phyloP scores from a whole-genome alignment of 2,329 filamentous ascomycete genomes.

The Exophiala sp. region DNA sequence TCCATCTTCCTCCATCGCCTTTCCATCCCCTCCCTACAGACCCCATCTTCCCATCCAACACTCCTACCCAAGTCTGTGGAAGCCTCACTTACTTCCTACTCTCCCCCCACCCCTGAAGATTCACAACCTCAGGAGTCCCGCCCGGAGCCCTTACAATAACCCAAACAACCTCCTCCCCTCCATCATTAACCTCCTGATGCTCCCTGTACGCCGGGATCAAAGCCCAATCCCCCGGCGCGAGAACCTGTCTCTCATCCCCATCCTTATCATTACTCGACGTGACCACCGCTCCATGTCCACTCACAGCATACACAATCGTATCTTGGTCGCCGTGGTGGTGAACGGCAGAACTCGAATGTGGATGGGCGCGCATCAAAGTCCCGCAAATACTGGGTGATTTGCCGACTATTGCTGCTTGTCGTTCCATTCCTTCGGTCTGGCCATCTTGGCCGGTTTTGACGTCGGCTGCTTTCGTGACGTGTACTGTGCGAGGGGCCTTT shows the following conservation, averaged over 20 bases:
- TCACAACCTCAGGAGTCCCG: slow-evolving; percentile 56
- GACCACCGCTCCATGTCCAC: slow-evolving; percentile 60
- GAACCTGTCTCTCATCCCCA: slow-evolving; percentile 54
- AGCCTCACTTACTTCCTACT: slow-evolving; percentile 4
- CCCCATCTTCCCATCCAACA: background rate
- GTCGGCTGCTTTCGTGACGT: slow-evolving; percentile 50
- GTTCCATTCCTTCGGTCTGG: slow-evolving; percentile 50
- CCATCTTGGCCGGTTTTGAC: slow-evolving; percentile 44
- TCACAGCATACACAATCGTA: slow-evolving; percentile 61
- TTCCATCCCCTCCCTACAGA: background rate
- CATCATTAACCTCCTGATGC: slow-evolving; percentile 67
- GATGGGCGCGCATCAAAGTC: slow-evolving; percentile 61
- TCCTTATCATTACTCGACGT: slow-evolving; percentile 34
- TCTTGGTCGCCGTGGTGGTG: slow-evolving; percentile 71
- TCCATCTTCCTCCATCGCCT: background rate
- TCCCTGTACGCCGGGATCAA: slow-evolving; percentile 67
- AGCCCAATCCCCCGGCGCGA: slow-evolving; percentile 65
- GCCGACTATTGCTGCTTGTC: slow-evolving; percentile 55
- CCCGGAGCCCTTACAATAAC: slow-evolving; percentile 62
- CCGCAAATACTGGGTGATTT: slow-evolving; percentile 65
- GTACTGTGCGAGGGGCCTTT: slow-evolving; percentile 38
- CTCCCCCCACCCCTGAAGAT: slow-evolving; percentile 60
- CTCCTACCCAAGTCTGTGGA: background rate
- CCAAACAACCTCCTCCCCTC: slow-evolving; percentile 62
- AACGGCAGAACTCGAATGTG: slow-evolving; percentile 59